Evolutionary conservation across 2,329 filamentous ascomycete species (phyloP).

Genomic region (Epichloe coenophiala): DNA sequence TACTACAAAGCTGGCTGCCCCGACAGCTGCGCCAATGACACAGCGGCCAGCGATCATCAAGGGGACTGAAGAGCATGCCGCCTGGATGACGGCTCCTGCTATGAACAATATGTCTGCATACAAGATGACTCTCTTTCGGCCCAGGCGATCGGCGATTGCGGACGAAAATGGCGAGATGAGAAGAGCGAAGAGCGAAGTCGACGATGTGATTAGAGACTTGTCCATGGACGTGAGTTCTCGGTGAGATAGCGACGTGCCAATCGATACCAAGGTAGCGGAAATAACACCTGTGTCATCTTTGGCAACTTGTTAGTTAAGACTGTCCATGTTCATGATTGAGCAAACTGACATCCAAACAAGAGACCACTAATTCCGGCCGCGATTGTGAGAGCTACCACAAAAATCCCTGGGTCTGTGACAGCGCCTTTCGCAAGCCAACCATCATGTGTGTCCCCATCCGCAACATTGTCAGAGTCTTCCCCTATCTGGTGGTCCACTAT

Average conservation of each 20-base stretch:
- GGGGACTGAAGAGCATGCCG: conserved; percentile 39
- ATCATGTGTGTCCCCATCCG: conserved; percentile 11
- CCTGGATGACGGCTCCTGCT: conserved; percentile 52
- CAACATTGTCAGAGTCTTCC: conserved; percentile 19
- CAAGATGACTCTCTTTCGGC: conserved; percentile 49
- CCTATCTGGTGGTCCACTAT: conserved; percentile 18
- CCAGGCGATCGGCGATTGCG: conserved; percentile 46
- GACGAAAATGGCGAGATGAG: conserved; percentile 50
- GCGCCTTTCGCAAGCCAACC: conserved; percentile 15
- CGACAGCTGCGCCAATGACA: conserved; percentile 60
- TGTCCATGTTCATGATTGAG: background rate
- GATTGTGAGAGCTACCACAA: conserved; percentile 48
- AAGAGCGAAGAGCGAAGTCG: conserved; percentile 53
- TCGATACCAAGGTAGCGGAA: conserved; percentile 52
- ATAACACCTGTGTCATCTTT: conserved; percentile 56
- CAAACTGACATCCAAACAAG: conserved; percentile 49
- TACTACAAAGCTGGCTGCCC: conserved; percentile 67
- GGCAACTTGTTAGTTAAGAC: conserved; percentile 2
- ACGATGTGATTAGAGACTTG: conserved; percentile 59
- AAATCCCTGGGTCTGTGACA: conserved; percentile 28
- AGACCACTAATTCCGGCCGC: conserved; percentile 55
- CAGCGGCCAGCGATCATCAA: conserved; percentile 55
- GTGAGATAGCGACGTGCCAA: conserved; percentile 43
- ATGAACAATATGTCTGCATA: conserved; percentile 55
- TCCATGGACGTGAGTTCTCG: conserved; percentile 46